A percentile compares a stretch with the other conserved stretches of the same genome.
These are phyloP conservation scores for Puccinia brachypodii DNA, from an alignment of 1,284 basidiomycete species.

Conservation along the genomic window DNA sequence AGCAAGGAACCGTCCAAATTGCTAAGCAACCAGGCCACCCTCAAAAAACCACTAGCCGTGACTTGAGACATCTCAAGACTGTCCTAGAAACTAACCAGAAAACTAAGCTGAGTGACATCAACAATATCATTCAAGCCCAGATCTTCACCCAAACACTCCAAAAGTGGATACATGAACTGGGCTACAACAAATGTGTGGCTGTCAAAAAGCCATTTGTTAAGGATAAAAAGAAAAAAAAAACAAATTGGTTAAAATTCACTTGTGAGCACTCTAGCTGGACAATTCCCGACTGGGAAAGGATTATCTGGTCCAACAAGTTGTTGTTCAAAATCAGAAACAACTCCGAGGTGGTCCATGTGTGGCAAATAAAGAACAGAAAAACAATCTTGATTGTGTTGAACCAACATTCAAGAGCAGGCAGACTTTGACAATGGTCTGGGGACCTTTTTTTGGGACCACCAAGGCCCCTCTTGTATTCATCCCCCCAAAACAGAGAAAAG, in stretches of 20 bases:
- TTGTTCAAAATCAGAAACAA: neutral
- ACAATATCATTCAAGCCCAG: neutral
- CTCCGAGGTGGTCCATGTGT: neutral
- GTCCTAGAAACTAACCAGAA: neutral
- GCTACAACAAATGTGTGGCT: neutral
- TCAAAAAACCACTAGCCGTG: neutral
- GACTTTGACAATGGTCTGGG: neutral
- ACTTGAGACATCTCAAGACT: neutral
- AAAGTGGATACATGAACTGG: neutral
- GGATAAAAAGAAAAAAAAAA: neutral
- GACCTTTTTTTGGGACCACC: neutral
- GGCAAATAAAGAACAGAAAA: neutral
- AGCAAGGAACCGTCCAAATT: neutral
- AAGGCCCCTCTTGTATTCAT: neutral
- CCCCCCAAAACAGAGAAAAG: conserved; percentile 2
- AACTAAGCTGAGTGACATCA: too few species aligned
- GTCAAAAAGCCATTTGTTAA: neutral
- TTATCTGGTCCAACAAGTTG: neutral
- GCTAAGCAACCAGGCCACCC: neutral
- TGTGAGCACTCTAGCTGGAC: neutral
- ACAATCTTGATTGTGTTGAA: neutral
- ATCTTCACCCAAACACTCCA: neutral
- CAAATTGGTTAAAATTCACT: neutral
- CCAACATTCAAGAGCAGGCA: conserved; percentile 12
- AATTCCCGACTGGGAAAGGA: neutral